phyloP scores from a whole-genome alignment of 305 asterid species.

The Fraxinus xanthoxyloides region DNA sequence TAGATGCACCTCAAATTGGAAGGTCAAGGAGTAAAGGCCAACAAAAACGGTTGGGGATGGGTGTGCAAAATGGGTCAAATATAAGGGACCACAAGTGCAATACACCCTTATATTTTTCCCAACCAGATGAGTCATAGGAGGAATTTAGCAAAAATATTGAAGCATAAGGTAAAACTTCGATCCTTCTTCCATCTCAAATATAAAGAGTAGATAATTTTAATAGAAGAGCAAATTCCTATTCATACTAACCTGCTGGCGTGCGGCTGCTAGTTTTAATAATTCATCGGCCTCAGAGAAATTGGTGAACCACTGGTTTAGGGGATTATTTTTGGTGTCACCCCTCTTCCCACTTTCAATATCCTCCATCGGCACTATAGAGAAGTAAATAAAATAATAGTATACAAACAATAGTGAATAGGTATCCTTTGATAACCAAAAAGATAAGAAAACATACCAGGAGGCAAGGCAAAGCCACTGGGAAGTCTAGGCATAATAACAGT shows the following conservation, averaged over 20 bases:
- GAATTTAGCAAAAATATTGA: not conserved
- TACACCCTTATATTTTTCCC: not conserved
- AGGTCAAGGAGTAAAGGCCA: not conserved
- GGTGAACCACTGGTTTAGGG: constrained; percentile 78
- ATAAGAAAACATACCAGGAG: constrained; percentile 54
- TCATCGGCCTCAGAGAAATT: constrained; percentile 93
- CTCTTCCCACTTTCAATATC: constrained; percentile 56
- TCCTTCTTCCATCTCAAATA: constrained; percentile 3
- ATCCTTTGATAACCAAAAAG: constrained; percentile 4
- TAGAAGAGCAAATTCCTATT: constrained; percentile 14
- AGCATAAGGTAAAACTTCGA: not conserved
- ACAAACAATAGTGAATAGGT: not conserved
- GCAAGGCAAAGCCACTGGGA: constrained; percentile 53
- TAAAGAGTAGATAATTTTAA: not conserved
- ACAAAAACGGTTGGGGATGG: not conserved
- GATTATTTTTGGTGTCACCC: constrained; percentile 76
- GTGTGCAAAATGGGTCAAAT: not conserved
- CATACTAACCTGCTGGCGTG: constrained; percentile 78
- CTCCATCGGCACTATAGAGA: constrained; percentile 48
- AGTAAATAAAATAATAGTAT: constrained; percentile 12
- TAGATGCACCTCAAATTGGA: not conserved
- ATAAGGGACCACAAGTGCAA: not conserved
- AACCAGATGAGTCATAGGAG: not conserved
- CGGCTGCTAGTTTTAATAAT: constrained; percentile 85
- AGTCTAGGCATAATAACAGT: constrained; percentile 75